Percentiles rank a stretch among this genome's conserved stretches.
These are phyloP conservation scores for Talaromyces sp. DNA, from an alignment of 2,329 filamentous ascomycete genomes.

Conservation along the genomic window DNA sequence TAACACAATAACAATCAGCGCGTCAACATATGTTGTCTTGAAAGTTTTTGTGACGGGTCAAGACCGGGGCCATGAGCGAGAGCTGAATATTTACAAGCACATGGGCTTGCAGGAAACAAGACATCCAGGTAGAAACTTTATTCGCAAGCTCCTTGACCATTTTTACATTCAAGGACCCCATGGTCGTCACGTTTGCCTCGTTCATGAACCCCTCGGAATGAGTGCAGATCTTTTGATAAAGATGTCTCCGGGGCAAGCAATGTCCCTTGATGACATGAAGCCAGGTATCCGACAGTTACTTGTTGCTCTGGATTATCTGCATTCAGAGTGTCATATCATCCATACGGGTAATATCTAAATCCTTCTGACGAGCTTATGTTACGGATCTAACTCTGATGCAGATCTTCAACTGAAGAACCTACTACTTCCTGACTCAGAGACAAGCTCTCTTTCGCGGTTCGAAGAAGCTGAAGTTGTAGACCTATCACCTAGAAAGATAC, in stretches of 20 bases:
- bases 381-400: not conserved
- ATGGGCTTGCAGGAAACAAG: slow-evolving; percentile 23
- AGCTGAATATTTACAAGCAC: slow-evolving; percentile 13
- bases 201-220: slow-evolving; percentile 37
- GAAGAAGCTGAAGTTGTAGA: slow-evolving; percentile 30
- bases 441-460: not conserved
- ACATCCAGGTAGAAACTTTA: slow-evolving; percentile 26
- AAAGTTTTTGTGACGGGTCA: slow-evolving; percentile 26
- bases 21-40: slow-evolving; percentile 23
- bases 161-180: not conserved
- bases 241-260: not conserved
- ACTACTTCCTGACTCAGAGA: not conserved
- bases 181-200: slow-evolving; percentile 29
- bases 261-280: slow-evolving; percentile 23
- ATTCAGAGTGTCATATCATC: slow-evolving; percentile 43
- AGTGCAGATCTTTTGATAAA: slow-evolving; percentile 36
- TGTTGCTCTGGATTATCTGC: slow-evolving; percentile 43
- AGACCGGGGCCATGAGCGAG: not conserved
- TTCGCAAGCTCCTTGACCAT: slow-evolving; percentile 16
- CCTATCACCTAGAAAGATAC: slow-evolving; percentile 40
- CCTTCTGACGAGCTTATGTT: not conserved
- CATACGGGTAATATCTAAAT: slow-evolving; percentile 37
- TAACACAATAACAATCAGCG: slow-evolving; percentile 15
- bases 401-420: not conserved
- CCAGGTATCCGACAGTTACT: slow-evolving; percentile 38